Base-by-base conservation (phyloP, 1,284 basidiomycete genomes). In the Ganoderma multipileum region DNA sequence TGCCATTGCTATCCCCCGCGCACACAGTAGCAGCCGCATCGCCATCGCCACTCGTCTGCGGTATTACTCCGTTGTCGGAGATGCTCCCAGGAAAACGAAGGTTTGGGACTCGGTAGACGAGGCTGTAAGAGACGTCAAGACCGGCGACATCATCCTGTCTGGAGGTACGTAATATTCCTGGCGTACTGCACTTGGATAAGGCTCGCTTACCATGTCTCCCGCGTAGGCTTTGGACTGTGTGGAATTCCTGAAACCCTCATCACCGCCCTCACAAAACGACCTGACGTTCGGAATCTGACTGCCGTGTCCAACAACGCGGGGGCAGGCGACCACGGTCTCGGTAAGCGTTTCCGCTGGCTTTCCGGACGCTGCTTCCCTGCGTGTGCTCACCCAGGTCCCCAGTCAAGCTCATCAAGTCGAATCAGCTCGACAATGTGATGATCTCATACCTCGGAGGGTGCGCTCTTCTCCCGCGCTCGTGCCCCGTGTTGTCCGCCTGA, bases 301-400 rank as follows among this genome's bases (percentile, higher is more conserved):
- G 94, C 91, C 65, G 91, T 97, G 42, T 96, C 95, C n/a, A 97
- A 97, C 81, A 97, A 97, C 80, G 93, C 94, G 62, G 95, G 95
- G 59, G 85, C 88, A 28, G 89, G 88, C 38, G 88, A 93, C 67
- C 89, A 85, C 55, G 95, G 95, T 67, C 85, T 97, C 60, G 93
- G 95, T 94, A 74, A 75, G 87, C 39, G n/a, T 41, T 63, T 61
- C 61, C 67, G 44, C 30, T 16, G 6, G 23, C 66, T 28, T 63
- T 42, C 63, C 61, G 61, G 63, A 30, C 14, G 50, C 59, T 67
- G 30, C 44, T 71, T 63, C 63, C n/a, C 23, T 18, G 23, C 23
- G 67, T 72, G 58, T 50, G 38, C 76, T 47, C 42, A 70, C 55
- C n/a, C 61, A 23, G 8, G 41, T 52, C 5, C 60, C 16, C 76